Base-by-base conservation (phyloP, 2,329 filamentous ascomycete genomes). In the Thielaviopsis ethacetica region DNA sequence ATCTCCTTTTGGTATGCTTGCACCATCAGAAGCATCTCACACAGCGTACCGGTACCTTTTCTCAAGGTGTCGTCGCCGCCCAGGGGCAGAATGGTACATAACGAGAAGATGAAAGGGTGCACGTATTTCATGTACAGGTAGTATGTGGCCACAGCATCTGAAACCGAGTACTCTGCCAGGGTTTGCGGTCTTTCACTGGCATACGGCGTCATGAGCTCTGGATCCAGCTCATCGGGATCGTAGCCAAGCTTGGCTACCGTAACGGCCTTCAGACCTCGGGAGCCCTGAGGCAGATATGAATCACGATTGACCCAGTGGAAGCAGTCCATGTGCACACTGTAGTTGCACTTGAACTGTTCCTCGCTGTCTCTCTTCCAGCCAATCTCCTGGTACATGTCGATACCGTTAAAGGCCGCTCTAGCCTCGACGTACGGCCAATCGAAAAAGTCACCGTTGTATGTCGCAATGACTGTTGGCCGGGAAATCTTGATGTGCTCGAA, bases 401-500 rank as follows among this genome's bases (percentile, higher is more conserved):
- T 96, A 30, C 94, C 93, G 65, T 94, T 85, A 64, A 96, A 81
- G 68, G 90, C 94, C 27, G 94, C 89, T 73, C 93, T 80, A 52
- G 93, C 83, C 74, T 98, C 93, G 24, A 98, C 90, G 68, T 94
- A 98, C 0, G 93, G 91, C 93, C 93, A 98, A 84, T 98, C 93
- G 83, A 98, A 98, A 70, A 98, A 98, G 75, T 98, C 93, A 74
- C 93, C 93, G 88, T 98, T 98, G 78, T 98, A 98, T n/a, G 93
- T 98, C 41, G 94, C 91, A 69, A 98, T 98, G 59, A 98, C 91
- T 0, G 91, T 97, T 0, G 93, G 93, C 61, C 86, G 82, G 0
- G 90, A 89, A 69, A 95, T 89, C 67, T 98, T 97, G 71, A 98
- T 86, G 70, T 96, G 93, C 49, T 88, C 77, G 67, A 98, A 97